Conservation (phyloP, 2,329 filamentous ascomycete species). For the Cryoendolithus antarcticus region DNA sequence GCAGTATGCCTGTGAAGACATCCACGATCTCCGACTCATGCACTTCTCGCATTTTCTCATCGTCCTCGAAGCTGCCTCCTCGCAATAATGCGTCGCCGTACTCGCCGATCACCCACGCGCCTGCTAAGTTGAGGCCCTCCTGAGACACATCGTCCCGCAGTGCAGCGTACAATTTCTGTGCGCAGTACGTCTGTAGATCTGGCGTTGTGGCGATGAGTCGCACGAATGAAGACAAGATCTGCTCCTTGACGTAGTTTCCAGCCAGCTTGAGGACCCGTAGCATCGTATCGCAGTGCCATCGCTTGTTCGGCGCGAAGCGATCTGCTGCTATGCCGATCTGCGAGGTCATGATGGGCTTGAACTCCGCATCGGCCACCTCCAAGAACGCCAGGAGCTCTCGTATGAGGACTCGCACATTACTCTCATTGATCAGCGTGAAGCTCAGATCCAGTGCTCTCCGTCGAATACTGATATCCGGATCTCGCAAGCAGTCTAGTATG, state of each 20-base stretch:
- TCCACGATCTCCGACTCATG: slow-evolving; percentile 85
- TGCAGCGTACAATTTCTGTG: slow-evolving; percentile 83
- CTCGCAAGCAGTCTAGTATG: slow-evolving; percentile 86
- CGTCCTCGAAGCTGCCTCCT: slow-evolving; percentile 86
- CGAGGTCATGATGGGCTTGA: slow-evolving; percentile 96
- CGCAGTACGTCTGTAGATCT: slow-evolving; percentile 90
- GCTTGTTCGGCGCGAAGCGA: slow-evolving; percentile 88
- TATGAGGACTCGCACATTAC: slow-evolving; percentile 87
- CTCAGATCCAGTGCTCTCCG: slow-evolving; percentile 91
- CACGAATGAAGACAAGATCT: slow-evolving; percentile 92
- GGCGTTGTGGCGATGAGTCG: slow-evolving; percentile 88
- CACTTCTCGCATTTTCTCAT: slow-evolving; percentile 72
- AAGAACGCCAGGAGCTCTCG: slow-evolving; percentile 88
- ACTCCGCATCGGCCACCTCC: slow-evolving; percentile 94
- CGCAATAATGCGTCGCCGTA: slow-evolving; percentile 83
- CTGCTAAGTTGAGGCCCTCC: slow-evolving; percentile 84
- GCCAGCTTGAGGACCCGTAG: slow-evolving; percentile 83
- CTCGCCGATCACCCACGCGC: slow-evolving; percentile 95
- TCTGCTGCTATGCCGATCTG: slow-evolving; percentile 97
- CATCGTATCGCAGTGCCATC: slow-evolving; percentile 98
- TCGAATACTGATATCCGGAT: slow-evolving; percentile 96
- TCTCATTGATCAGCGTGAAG: slow-evolving; percentile 95
- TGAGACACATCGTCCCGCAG: slow-evolving; percentile 96
- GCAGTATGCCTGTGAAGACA: slow-evolving; percentile 80
- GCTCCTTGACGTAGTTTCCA: slow-evolving; percentile 94